Percentiles rank a stretch among this genome's conserved stretches.
Evolutionary conservation across 1,139 yeast species (phyloP).

Genomic region (Hyphopichia fennica): DNA sequence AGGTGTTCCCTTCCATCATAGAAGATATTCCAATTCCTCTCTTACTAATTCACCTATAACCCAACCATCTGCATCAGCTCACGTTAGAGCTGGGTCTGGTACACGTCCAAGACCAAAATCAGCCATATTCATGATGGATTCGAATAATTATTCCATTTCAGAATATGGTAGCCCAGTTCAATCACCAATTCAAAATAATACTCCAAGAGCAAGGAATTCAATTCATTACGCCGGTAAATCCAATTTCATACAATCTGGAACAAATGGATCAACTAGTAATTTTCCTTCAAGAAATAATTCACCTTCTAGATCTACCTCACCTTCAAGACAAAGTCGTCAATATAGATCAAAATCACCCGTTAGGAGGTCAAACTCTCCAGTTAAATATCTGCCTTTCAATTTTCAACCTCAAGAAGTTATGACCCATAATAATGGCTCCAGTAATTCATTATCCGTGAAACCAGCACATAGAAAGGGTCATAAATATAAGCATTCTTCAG

Average conservation of each 20-base stretch:
- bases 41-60: constrained; percentile 23
- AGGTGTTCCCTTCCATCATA: constrained; percentile 7
- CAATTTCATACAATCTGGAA: constrained; percentile 8
- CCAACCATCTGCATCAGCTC: constrained; percentile 17
- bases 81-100: constrained; percentile 16
- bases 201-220: constrained; percentile 24
- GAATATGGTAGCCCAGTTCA: constrained; percentile 29
- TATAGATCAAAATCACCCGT: constrained; percentile 35
- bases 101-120: constrained; percentile 38
- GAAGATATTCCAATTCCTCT: constrained; percentile 25
- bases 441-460: constrained; percentile 33
- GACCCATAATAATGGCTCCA: constrained; percentile 26
- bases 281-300: constrained; percentile 20
- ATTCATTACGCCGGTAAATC: constrained; percentile 11
- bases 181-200: constrained; percentile 16
- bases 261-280: constrained; percentile 5
- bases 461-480: constrained; percentile 91
- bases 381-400: constrained; percentile 43
- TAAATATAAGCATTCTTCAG: constrained; percentile 94
- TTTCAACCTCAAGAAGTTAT: constrained; percentile 45
- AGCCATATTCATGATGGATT: constrained; percentile 33
- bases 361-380: constrained; percentile 28
- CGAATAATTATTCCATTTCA: constrained; percentile 25
- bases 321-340: constrained; percentile 26
- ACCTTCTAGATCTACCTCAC: constrained; percentile 34